Conservation (phyloP, 2,329 filamentous ascomycete genomes). For the Peltaster fructicola region DNA sequence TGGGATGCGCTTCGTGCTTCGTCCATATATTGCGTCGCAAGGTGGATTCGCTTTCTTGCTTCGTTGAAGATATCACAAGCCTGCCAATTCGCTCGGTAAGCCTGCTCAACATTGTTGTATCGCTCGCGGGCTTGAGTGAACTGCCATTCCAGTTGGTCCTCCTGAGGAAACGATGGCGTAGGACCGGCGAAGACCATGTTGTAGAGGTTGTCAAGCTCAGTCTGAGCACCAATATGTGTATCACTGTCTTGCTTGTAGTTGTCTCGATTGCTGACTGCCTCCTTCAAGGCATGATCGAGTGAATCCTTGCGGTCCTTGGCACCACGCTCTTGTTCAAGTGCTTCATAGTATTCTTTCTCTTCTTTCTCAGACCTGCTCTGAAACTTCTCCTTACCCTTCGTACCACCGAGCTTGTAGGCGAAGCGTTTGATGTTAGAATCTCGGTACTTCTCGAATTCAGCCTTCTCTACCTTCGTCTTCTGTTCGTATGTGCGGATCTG, state of each 20-base stretch:
- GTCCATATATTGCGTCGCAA: conserved; percentile 23
- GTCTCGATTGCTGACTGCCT: conserved; percentile 23
- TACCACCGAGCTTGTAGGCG: conserved; percentile 33
- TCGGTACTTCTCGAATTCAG: too few species aligned
- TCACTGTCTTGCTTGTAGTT: conserved; percentile 20
- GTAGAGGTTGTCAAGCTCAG: conserved; percentile 35
- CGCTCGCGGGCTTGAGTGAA: conserved; percentile 19
- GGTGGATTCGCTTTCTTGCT: conserved; percentile 21
- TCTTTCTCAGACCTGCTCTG: conserved; percentile 33
- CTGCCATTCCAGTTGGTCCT: conserved; percentile 30
- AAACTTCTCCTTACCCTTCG: conserved; percentile 28
- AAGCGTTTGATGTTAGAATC: conserved; percentile 36
- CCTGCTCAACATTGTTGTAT: conserved; percentile 24
- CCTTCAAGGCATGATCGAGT: conserved; percentile 23
- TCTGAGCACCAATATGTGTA: conserved; percentile 28
- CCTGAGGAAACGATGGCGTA: conserved; percentile 35
- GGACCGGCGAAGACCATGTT: conserved; percentile 36
- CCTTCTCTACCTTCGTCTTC: conserved; percentile 34
- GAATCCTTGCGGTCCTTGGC: conserved; percentile 26
- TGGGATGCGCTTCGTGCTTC: conserved; percentile 26
- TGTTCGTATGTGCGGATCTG: conserved; percentile 29
- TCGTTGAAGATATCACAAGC: conserved; percentile 19
- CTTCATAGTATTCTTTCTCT: conserved; percentile 38
- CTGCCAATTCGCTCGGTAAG: conserved; percentile 25
- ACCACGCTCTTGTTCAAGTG: conserved; percentile 30